These are phyloP conservation scores for Tephrocybe rancida DNA, from an alignment of 768 basidiomycete species.

Conservation along the genomic window DNA sequence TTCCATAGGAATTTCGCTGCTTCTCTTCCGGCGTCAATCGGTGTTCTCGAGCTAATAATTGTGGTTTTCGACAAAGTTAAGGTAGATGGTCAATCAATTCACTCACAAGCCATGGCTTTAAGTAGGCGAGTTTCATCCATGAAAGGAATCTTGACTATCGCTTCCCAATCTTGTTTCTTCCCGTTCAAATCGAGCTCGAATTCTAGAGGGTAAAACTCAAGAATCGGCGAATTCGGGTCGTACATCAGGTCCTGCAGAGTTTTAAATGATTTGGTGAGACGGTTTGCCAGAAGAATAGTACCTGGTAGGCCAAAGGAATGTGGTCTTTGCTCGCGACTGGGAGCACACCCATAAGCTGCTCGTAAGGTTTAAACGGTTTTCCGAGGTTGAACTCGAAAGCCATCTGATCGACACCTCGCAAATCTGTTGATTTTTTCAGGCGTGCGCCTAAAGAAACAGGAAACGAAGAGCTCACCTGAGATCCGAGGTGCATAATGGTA, in stretches of 20 bases:
- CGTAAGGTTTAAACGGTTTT: slow-evolving; percentile 87
- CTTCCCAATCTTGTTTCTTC: slow-evolving; percentile 99
- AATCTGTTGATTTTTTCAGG: slow-evolving; percentile 30
- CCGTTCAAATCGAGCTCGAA: slow-evolving; percentile 96
- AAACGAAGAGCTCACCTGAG: slow-evolving; percentile 60
- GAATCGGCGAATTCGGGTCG: slow-evolving; percentile 79
- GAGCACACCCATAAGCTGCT: slow-evolving; percentile 98
- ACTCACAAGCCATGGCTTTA: slow-evolving; percentile 79
- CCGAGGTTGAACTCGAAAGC: slow-evolving; percentile 87
- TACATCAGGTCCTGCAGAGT: slow-evolving; percentile 82
- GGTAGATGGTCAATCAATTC: background rate
- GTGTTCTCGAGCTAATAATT: slow-evolving; percentile 67
- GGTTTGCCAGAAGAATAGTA: slow-evolving; percentile 26
- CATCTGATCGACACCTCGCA: slow-evolving; percentile 78
- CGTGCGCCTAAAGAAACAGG: background rate
- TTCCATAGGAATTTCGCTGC: slow-evolving; percentile 74
- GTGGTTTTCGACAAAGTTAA: background rate
- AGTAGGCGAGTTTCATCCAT: slow-evolving; percentile 83
- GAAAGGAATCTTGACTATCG: slow-evolving; percentile 98
- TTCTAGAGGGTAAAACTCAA: slow-evolving; percentile 92
- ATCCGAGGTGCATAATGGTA: slow-evolving; percentile 98
- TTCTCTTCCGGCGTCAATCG: slow-evolving; percentile 77
- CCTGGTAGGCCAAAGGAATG: slow-evolving; percentile 85
- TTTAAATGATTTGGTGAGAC: background rate
- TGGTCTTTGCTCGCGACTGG: slow-evolving; percentile 89